Percentiles rank a stretch among this genome's conserved stretches.
Evolutionary conservation across 2,329 filamentous ascomycete species (phyloP).

Genomic region (Xylaria sp.): DNA sequence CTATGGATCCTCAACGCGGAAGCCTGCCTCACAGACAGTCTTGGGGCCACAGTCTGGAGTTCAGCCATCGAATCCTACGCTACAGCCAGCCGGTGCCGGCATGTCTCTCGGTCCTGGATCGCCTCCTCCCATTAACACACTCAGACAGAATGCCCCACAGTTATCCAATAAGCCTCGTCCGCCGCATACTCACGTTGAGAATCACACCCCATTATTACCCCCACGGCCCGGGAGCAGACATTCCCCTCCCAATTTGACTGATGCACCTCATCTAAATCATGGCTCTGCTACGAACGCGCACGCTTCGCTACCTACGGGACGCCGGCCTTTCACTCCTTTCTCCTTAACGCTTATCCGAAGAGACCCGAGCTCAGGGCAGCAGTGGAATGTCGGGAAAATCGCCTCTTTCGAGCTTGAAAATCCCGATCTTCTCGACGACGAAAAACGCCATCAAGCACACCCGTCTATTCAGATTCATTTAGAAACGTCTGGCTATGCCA

Average conservation of each 20-base stretch:
- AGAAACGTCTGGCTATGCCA: constrained; percentile 67
- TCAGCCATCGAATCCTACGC: not conserved
- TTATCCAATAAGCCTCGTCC: constrained; percentile 34
- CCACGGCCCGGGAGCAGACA: constrained; percentile 34
- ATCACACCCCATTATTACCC: constrained; percentile 37
- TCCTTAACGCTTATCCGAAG: constrained; percentile 76
- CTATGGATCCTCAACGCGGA: constrained; percentile 31
- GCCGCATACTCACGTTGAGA: constrained; percentile 21
- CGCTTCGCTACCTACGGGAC: constrained; percentile 55
- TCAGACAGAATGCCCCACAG: constrained; percentile 29
- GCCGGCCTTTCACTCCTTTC: constrained; percentile 57
- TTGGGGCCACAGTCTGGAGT: constrained; percentile 1
- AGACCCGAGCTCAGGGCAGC: constrained; percentile 73
- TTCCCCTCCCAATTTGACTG: not conserved
- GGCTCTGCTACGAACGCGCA: constrained; percentile 20
- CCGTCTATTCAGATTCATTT: constrained; percentile 64
- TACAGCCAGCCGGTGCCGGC: constrained; percentile 31
- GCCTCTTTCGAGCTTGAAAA: constrained; percentile 63
- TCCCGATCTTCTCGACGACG: constrained; percentile 48
- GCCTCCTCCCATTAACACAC: constrained; percentile 24
- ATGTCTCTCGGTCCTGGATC: constrained; percentile 42
- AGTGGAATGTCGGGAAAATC: constrained; percentile 81
- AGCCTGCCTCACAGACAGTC: constrained; percentile 28
- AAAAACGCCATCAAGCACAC: constrained; percentile 46
- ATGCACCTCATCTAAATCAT: constrained; percentile 21